phyloP scores from a whole-genome alignment of 139 green algal species.

The Chloropicon primus region DNA sequence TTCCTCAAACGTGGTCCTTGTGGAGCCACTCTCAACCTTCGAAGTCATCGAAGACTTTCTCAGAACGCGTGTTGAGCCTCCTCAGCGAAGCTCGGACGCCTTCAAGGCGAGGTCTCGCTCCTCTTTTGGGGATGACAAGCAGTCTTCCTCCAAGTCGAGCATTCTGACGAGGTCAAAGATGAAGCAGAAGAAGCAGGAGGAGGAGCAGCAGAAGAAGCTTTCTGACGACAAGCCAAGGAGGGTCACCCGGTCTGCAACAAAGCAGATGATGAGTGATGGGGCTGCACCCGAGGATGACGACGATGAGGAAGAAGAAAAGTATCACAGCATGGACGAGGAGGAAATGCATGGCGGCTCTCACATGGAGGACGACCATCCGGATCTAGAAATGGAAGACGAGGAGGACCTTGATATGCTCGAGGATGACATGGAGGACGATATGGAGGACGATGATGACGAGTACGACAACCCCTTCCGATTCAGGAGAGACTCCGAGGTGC shows the following conservation, averaged over 20 bases:
- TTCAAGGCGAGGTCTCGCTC: background rate
- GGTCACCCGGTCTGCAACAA: no score
- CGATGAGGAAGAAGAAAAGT: conserved; percentile 17
- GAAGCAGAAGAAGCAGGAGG: background rate
- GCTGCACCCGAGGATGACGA: no score
- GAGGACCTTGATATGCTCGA: conserved; percentile 24
- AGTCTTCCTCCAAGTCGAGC: background rate
- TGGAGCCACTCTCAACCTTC: conserved; percentile 89
- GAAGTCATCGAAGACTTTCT: conserved; percentile 90
- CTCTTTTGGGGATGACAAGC: background rate
- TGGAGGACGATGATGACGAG: conserved; percentile 20
- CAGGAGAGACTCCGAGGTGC: conserved; percentile 12
- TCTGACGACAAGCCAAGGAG: no score
- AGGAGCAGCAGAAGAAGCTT: no score
- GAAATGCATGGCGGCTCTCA: background rate
- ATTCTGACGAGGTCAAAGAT: background rate
- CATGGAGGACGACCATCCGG: conserved; percentile 23
- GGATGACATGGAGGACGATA: conserved; percentile 32
- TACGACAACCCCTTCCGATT: conserved; percentile 17
- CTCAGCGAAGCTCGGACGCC: background rate
- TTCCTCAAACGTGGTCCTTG: conserved; percentile 74
- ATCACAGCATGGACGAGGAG: conserved; percentile 18
- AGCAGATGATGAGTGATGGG: no score
- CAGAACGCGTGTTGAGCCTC: conserved; percentile 54
- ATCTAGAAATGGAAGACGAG: conserved; percentile 28